Percentiles rank a stretch among this genome's conserved stretches.
phyloP scores from a whole-genome alignment of 2,329 filamentous ascomycete genomes.

The Chaetomiaceae sp. region DNA sequence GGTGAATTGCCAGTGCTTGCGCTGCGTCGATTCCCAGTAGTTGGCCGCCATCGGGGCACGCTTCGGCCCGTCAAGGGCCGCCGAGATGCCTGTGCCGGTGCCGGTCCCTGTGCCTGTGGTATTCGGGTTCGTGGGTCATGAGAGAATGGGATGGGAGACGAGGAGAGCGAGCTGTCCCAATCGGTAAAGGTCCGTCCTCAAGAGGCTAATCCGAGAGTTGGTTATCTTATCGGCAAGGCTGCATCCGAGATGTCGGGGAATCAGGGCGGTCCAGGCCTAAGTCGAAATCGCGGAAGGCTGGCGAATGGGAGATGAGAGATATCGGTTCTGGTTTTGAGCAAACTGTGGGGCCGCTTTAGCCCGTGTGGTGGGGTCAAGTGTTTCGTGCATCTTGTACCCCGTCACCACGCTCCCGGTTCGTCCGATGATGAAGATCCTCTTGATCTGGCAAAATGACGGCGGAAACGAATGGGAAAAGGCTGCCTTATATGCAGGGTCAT shows the following conservation, averaged over 20 bases:
- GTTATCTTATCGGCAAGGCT: constrained; percentile 5
- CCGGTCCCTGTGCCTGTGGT: too few relatives aligned
- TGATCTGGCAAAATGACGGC: background rate
- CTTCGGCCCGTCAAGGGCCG: constrained; percentile 1
- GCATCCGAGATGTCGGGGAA: background rate
- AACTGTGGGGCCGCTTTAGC: too few relatives aligned
- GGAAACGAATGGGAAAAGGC: background rate
- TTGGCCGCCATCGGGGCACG: constrained; percentile 74
- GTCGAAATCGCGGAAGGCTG: background rate
- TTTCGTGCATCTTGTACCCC: too few relatives aligned
- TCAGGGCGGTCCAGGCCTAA: background rate
- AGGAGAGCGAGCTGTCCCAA: background rate
- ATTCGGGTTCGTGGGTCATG: background rate
- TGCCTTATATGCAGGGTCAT: too few relatives aligned
- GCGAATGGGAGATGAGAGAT: constrained; percentile 1
- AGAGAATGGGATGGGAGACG: background rate
- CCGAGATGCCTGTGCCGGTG: background rate
- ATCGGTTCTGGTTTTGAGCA: too few relatives aligned
- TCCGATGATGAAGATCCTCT: background rate
- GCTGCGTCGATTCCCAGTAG: constrained; percentile 94
- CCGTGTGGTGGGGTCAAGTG: too few relatives aligned
- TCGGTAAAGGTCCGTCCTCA: too few relatives aligned
- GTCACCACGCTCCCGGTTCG: background rate
- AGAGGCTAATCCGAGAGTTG: too few relatives aligned
- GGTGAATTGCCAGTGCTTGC: constrained; percentile 84